phyloP scores from a whole-genome alignment of 352 stramenopile species.

The Globisporangium ultimum region DNA sequence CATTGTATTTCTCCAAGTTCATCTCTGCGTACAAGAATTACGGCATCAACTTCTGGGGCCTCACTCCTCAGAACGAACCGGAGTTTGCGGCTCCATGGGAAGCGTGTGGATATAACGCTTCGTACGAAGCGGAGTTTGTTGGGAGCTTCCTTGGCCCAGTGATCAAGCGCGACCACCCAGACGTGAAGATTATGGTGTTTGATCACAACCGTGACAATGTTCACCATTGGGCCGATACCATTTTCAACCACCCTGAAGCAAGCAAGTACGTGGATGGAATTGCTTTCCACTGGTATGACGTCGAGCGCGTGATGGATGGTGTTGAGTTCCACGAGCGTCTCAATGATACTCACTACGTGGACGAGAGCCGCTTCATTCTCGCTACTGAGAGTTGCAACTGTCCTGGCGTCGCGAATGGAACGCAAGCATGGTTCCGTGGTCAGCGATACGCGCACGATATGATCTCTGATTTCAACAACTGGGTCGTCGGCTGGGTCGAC shows the following conservation, averaged over 20 bases:
- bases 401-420: constrained; percentile 49
- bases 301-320: constrained; percentile 63
- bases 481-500: constrained; percentile 87
- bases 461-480: constrained; percentile 88
- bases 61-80: constrained; percentile 91
- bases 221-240: constrained; percentile 62
- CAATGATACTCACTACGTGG: constrained; percentile 71
- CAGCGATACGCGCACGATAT: constrained; percentile 91
- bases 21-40: constrained; percentile 88
- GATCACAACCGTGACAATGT: constrained; percentile 89
- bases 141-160: constrained; percentile 79
- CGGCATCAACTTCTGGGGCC: constrained; percentile 82
- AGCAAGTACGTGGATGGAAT: constrained; percentile 86
- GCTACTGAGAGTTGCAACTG: constrained; percentile 79
- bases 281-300: constrained; percentile 89
- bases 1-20: constrained; percentile 91
- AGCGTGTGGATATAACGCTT: constrained; percentile 49
- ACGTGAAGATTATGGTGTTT: constrained; percentile 90
- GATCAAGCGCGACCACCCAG: constrained; percentile 80
- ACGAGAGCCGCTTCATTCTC: constrained; percentile 59
- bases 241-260: constrained; percentile 60
- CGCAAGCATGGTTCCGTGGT: constrained; percentile 76
- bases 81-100: constrained; percentile 76
- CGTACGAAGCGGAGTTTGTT: constrained; percentile 78
- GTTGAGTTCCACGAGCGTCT: constrained; percentile 68